Conservation (phyloP, 148 eudicot species). For the Tetragonia tetragonoides region DNA sequence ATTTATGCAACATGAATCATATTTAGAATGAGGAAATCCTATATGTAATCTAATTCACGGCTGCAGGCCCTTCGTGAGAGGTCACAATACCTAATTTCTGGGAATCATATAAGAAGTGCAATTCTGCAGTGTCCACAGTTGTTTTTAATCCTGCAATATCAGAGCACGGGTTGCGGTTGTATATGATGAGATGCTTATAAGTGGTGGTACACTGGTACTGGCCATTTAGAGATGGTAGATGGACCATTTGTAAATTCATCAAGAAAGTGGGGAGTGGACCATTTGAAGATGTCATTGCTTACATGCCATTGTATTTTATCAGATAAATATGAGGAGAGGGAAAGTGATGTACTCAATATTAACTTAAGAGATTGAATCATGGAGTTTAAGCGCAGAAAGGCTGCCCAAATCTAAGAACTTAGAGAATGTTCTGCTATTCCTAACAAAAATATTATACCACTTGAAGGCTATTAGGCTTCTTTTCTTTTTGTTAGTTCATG, state of each 20-base stretch:
- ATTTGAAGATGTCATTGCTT: not conserved
- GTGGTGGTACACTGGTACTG: not conserved
- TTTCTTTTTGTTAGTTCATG: too few relatives aligned
- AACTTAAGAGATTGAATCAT: not conserved
- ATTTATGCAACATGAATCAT: not conserved
- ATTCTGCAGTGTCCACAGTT: not conserved
- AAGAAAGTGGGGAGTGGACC: conserved; percentile 9
- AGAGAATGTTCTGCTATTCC: not conserved
- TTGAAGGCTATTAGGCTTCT: too few relatives aligned
- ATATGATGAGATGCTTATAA: not conserved
- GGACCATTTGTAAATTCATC: conserved; percentile 2
- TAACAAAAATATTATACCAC: too few relatives aligned
- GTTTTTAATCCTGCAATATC: not conserved
- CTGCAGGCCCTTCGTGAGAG: not conserved
- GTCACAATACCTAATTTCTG: not conserved
- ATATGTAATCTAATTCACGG: not conserved
- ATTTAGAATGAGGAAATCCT: not conserved
- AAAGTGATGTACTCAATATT: not conserved
- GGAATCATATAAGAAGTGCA: not conserved
- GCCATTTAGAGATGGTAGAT: not conserved
- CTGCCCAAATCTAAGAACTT: not conserved
- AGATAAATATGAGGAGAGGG: not conserved
- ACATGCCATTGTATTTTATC: not conserved
- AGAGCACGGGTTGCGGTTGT: not conserved
- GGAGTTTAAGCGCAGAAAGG: not conserved